Percentiles rank a stretch among this genome's conserved stretches.
These are phyloP conservation scores for Nitzschia inconspicua DNA, from an alignment of 108 stramenopile species.

Conservation along the genomic window DNA sequence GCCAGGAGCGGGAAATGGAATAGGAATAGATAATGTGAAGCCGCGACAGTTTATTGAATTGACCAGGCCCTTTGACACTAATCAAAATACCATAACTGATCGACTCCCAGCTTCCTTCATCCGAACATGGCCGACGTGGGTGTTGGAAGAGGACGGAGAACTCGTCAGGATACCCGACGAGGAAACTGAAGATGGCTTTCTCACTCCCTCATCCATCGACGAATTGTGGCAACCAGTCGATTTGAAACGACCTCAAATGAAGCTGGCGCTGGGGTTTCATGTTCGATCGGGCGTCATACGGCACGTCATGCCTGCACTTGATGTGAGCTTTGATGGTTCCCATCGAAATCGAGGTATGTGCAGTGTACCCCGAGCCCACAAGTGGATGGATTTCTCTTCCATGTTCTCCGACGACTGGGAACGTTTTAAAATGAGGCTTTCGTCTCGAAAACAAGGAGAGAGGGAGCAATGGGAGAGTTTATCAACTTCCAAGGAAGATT, in stretches of 20 bases:
- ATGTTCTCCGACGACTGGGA: slow-evolving; percentile 5
- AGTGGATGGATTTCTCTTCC: slow-evolving; percentile 22
- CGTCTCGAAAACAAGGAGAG: neutral
- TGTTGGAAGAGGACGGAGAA: slow-evolving; percentile 7
- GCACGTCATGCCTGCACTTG: slow-evolving; percentile 36
- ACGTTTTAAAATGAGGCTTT: slow-evolving; percentile 4
- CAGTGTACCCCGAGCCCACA: slow-evolving; percentile 28
- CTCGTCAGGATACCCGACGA: slow-evolving; percentile 10
- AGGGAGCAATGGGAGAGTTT: neutral
- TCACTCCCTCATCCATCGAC: slow-evolving; percentile 26
- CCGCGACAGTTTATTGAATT: slow-evolving; percentile 7
- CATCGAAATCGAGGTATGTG: slow-evolving; percentile 39
- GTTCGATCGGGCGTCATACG: slow-evolving; percentile 27
- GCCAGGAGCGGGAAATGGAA: no score
- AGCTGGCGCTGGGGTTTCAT: slow-evolving; percentile 31
- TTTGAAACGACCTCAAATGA: slow-evolving; percentile 22
- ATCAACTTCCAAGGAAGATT: neutral
- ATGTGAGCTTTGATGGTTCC: slow-evolving; percentile 14
- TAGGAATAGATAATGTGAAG: no score
- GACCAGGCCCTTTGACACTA: no score
- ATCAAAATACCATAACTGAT: neutral
- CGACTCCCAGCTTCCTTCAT: slow-evolving; percentile 6
- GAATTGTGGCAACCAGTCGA: slow-evolving; percentile 30
- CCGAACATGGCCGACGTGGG: slow-evolving; percentile 23
- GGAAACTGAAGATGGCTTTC: slow-evolving; percentile 15